Conservation (phyloP, 2,329 filamentous ascomycete species). For the Penicillium oxalicum region DNA sequence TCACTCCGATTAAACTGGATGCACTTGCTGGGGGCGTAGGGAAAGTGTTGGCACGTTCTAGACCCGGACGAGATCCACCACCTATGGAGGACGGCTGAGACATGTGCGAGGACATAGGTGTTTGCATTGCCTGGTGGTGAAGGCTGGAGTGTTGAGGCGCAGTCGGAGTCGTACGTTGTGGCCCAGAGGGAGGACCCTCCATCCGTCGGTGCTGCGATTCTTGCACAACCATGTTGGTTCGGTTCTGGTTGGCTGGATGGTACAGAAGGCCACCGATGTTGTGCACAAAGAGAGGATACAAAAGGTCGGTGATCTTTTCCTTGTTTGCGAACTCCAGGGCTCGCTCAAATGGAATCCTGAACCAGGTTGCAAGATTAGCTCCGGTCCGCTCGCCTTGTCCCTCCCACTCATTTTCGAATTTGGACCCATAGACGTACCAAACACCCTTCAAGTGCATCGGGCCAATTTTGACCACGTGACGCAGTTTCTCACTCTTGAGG, state of each 20-base stretch:
- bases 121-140: slow-evolving; percentile 61
- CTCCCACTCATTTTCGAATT: neutral
- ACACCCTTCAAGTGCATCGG: slow-evolving; percentile 99
- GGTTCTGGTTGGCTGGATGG: slow-evolving; percentile 74
- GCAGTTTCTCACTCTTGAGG: slow-evolving; percentile 92
- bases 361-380: neutral
- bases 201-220: slow-evolving; percentile 71
- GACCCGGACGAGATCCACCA: slow-evolving; percentile 59
- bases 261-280: slow-evolving; percentile 92
- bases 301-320: slow-evolving; percentile 93
- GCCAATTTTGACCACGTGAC: slow-evolving; percentile 96
- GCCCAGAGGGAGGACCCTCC: slow-evolving; percentile 43
- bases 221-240: slow-evolving; percentile 81
- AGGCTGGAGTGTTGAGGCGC: slow-evolving; percentile 61
- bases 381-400: too few species aligned
- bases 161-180: slow-evolving; percentile 56
- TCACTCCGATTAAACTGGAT: slow-evolving; percentile 77
- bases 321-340: slow-evolving; percentile 99
- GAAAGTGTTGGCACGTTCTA: slow-evolving; percentile 87
- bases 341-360: slow-evolving; percentile 93
- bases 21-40: slow-evolving; percentile 89
- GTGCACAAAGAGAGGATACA: slow-evolving; percentile 95
- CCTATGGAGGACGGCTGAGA: slow-evolving; percentile 61
- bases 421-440: slow-evolving; percentile 58
- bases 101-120: slow-evolving; percentile 51